phyloP scores from a whole-genome alignment of 2,329 filamentous ascomycete genomes.

The Lecanosticta acicola region DNA sequence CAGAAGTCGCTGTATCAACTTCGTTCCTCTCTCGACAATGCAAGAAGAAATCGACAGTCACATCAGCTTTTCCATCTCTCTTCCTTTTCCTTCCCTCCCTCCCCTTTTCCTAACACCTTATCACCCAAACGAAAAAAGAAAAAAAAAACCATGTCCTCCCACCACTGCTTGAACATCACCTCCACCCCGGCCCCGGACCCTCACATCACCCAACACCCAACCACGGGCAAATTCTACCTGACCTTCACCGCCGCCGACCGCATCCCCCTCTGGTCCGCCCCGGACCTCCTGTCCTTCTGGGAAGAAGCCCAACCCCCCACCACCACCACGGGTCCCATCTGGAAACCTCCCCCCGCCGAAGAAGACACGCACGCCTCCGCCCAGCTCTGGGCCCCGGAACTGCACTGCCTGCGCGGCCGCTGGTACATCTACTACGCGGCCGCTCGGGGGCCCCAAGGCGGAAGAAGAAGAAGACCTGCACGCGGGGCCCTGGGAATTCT shows the following conservation, averaged over 20 bases:
- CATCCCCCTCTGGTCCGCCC: constrained; percentile 42
- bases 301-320: constrained; percentile 27
- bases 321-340: constrained; percentile 39
- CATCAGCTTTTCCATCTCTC: too few species aligned
- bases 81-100: too few species aligned
- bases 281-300: constrained; percentile 37
- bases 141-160: constrained; percentile 15
- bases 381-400: constrained; percentile 52
- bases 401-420: constrained; percentile 46
- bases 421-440: constrained; percentile 53
- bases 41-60: too few species aligned
- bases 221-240: constrained; percentile 40
- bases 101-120: too few species aligned
- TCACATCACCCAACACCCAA: constrained; percentile 37
- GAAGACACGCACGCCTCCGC: constrained; percentile 38
- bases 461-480: constrained; percentile 23
- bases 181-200: constrained; percentile 40
- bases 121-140: too few species aligned
- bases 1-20: too few species aligned
- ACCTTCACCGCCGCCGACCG: constrained; percentile 43
- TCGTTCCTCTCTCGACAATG: too few species aligned
- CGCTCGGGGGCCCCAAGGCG: constrained; percentile 37
- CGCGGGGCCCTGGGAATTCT: constrained; percentile 37
- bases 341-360: constrained; percentile 41
- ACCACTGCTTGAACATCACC: constrained; percentile 40